These are phyloP conservation scores for Teunomyces barrocoloradensis DNA, from an alignment of 805 yeast species.

Conservation along the genomic window DNA sequence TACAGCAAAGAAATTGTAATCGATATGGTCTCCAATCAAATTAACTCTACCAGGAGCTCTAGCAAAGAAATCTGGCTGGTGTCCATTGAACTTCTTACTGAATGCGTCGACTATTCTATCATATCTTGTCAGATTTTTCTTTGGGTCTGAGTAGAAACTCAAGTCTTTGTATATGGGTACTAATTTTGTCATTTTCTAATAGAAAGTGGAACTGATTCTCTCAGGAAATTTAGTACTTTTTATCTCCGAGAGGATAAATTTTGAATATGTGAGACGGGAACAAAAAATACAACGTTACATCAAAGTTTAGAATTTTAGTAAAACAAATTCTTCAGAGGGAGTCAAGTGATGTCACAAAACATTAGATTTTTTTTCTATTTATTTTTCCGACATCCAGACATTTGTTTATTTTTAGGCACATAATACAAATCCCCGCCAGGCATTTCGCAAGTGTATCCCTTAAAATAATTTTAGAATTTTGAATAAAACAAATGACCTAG, in stretches of 20 bases:
- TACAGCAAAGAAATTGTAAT: constrained; percentile 63
- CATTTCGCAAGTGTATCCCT: no score
- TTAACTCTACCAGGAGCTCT: constrained; percentile 79
- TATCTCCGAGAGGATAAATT: not conserved
- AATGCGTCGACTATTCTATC: constrained; percentile 22
- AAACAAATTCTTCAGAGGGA: no score
- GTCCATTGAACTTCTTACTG: constrained; percentile 16
- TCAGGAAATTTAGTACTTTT: not conserved
- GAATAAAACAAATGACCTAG: no score
- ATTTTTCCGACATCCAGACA: not conserved
- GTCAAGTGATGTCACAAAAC: no score
- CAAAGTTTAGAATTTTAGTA: no score
- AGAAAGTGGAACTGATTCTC: not conserved
- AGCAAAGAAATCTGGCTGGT: constrained; percentile 46
- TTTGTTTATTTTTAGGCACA: not conserved
- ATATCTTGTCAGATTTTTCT: constrained; percentile 26
- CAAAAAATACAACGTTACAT: constrained; percentile 8
- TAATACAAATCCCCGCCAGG: not conserved
- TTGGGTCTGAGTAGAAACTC: constrained; percentile 33
- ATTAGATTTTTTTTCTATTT: no score
- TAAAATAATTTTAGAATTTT: no score
- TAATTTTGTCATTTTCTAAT: constrained; percentile 1
- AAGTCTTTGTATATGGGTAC: constrained; percentile 37
- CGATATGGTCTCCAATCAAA: constrained; percentile 73
- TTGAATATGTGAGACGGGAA: not conserved